Percentiles rank a stretch among this genome's conserved stretches.
These are phyloP conservation scores for Taiozyma sp. DNA, from an alignment of 1,139 yeast species.

Conservation along the genomic window DNA sequence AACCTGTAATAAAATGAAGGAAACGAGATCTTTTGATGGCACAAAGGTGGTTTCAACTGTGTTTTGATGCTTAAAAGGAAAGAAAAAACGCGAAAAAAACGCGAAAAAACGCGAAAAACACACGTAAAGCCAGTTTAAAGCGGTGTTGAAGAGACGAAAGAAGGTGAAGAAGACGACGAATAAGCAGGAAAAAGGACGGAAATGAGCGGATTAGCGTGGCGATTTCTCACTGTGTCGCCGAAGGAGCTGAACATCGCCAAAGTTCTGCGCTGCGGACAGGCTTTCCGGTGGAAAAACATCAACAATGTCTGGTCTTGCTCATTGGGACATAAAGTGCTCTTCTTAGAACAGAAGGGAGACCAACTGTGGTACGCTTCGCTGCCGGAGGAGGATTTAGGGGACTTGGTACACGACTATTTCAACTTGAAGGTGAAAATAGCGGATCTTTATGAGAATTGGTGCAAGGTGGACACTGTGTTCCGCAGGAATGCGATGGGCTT, in stretches of 20 bases:
- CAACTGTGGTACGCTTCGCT: slow-evolving; percentile 14
- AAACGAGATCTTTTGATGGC: too few species aligned
- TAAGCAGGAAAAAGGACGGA: not conserved
- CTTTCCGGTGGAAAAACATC: slow-evolving; percentile 53
- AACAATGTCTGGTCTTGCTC: slow-evolving; percentile 61
- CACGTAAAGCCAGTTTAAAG: too few species aligned
- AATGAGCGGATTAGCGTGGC: slow-evolving; percentile 11
- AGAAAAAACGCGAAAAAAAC: not conserved
- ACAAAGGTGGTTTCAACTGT: too few species aligned
- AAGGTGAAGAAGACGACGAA: not conserved
- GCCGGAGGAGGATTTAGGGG: slow-evolving; percentile 26
- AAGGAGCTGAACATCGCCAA: slow-evolving; percentile 58
- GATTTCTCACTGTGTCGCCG: slow-evolving; percentile 14
- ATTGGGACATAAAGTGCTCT: slow-evolving; percentile 40
- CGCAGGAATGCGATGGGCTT: slow-evolving; percentile 33
- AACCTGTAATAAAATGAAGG: too few species aligned
- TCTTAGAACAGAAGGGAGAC: slow-evolving; percentile 44
- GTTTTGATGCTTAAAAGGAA: too few species aligned
- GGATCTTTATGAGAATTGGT: slow-evolving; percentile 61
- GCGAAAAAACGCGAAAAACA: too few species aligned
- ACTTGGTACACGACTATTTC: slow-evolving; percentile 59
- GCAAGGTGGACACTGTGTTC: slow-evolving; percentile 46
- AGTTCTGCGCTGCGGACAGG: slow-evolving; percentile 86
- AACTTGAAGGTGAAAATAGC: slow-evolving; percentile 52
- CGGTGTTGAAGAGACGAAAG: not conserved